Percentiles rank a stretch among this genome's conserved stretches.
Conservation (phyloP, 768 basidiomycete genomes). For the Tylopilus felleus region DNA sequence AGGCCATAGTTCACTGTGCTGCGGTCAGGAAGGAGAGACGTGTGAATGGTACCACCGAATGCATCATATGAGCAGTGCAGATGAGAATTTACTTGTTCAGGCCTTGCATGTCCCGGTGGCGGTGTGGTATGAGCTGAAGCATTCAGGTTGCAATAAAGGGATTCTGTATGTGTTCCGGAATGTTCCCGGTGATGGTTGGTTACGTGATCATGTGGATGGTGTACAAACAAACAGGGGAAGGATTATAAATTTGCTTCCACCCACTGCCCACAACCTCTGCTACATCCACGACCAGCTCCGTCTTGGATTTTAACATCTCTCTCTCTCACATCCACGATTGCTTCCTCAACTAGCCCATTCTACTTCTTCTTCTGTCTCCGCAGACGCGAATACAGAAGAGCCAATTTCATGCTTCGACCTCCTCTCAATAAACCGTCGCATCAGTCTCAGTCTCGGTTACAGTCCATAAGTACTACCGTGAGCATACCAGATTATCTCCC, state of each 20-base stretch:
- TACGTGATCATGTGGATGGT: constrained; percentile 1
- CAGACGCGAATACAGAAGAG: constrained; percentile 33
- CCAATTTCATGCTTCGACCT: constrained; percentile 86
- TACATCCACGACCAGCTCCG: not conserved
- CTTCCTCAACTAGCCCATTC: constrained; percentile 18
- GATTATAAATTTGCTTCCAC: constrained; percentile 25
- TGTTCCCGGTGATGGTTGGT: not conserved
- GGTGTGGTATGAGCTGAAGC: no score
- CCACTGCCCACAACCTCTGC: not conserved
- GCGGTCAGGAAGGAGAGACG: not conserved
- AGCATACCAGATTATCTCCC: constrained; percentile 18
- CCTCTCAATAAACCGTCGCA: constrained; percentile 70
- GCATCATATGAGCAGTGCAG: no score
- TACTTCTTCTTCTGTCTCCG: constrained; percentile 31
- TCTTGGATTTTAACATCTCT: not conserved
- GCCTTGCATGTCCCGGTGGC: no score
- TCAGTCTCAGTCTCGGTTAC: constrained; percentile 53
- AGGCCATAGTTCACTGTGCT: not conserved
- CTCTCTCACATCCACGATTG: constrained; percentile 26
- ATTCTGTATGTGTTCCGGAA: no score
- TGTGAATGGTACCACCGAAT: no score
- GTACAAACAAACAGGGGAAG: constrained; percentile 24
- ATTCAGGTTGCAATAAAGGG: no score
- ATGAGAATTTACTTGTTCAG: no score
- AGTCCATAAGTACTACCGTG: constrained; percentile 54